Base-by-base conservation (phyloP, 257 asterid genomes). In the Gentiana macrophylla region DNA sequence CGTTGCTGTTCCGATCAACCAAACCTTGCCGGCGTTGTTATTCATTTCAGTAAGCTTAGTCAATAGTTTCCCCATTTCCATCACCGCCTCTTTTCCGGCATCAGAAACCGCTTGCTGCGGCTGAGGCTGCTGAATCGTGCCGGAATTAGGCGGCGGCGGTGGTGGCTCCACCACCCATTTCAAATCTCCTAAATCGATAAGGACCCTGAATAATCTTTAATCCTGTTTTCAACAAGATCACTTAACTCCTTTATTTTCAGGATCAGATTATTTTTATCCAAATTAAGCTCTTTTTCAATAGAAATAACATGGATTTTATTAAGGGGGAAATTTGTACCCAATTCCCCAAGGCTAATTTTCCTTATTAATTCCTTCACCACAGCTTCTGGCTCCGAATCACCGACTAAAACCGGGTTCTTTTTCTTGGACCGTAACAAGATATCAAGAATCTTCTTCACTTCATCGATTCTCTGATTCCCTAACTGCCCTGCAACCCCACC, bases 1-100 rank as follows among this genome's bases (percentile, higher is more conserved):
- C 1, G 95, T 85, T 1, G 98, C 98, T 49, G 91, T 83, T 57
- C 98, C 97, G n/a, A 91, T 80, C 68, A 91, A 72, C 97, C 95
- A 87, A 13, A 83, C 64, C 60, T 69, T 83, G 50, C 73, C 54
- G 32, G 53, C 45, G 55, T 36, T 45, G 55, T 36, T 45, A 57
- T 46, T 48, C 15, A 48, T 67, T 34, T 73, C 84, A 53, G 64
- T 55, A 52, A 74, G 79, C 62, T 76, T 70, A 3, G 68, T 62
- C 69, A 85, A 12, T 12, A 87, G 57, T 60, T 70, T 81, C 36
- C 74, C 73, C 79, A 87, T 83, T 68, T 83, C 97, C 65, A 49
- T 78, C 76, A 85, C 90, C 12, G 74, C 84, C 5, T 63, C 68
- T 75, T 73, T 67, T 34, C 84, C 94, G 0, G 56, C 56, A 69